These are phyloP conservation scores for Globisporangium sylvaticum DNA, from an alignment of 352 stramenopile species.

Conservation along the genomic window DNA sequence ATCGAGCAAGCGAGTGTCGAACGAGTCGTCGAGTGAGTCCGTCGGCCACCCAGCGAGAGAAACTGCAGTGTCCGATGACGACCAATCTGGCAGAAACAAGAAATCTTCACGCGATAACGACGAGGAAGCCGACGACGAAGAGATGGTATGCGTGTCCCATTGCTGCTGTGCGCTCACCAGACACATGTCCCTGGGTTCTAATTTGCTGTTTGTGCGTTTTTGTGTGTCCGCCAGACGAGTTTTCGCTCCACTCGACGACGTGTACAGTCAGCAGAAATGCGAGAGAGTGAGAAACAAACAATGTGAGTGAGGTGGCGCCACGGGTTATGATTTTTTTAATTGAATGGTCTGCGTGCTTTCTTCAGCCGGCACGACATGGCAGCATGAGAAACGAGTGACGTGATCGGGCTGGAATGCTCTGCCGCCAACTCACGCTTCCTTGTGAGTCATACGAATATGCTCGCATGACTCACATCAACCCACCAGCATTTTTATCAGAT, in stretches of 20 bases:
- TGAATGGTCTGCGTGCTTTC: neutral
- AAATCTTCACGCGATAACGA: neutral
- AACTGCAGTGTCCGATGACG: neutral
- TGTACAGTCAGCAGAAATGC: neutral
- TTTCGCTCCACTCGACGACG: conserved; percentile 9
- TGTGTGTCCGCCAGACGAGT: conserved; percentile 6
- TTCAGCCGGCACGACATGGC: neutral
- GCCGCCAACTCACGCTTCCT: neutral
- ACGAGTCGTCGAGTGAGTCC: neutral
- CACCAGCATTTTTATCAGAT: neutral
- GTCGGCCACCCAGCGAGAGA: neutral
- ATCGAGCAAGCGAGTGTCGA: conserved; percentile 13
- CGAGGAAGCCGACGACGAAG: conserved; percentile 11
- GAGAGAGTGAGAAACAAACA: neutral
- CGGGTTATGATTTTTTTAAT: neutral
- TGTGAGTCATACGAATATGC: neutral
- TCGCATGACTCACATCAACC: neutral
- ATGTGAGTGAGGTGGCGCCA: neutral
- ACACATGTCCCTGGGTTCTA: neutral
- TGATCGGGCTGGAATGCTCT: neutral
- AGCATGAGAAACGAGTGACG: neutral
- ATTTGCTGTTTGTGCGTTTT: neutral
- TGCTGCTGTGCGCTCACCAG: neutral
- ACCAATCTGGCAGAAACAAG: neutral
- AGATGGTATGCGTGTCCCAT: conserved; percentile 12